Evolutionary conservation across 768 basidiomycete species (phyloP), one percentile per base, ranked within the genome.

Genomic region (Hemileccinum rubropunctum): DNA sequence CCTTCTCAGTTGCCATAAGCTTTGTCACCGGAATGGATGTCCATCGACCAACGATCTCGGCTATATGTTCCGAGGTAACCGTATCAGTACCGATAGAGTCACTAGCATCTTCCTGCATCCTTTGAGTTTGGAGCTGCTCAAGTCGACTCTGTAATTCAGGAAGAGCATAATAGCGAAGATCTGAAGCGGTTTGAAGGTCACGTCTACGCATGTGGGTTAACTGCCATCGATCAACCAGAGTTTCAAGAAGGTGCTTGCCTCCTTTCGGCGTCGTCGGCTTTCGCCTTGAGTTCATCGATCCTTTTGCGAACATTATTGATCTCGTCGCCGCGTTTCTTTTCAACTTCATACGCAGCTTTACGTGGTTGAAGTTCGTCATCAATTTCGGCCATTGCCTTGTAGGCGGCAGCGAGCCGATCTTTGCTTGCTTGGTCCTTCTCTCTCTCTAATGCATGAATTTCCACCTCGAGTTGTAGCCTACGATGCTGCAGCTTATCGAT

Each of bases 31-130:
- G 95, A 48, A 98, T 91, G 37, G 83, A 84, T 4, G 93, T 95
- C 94, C 94, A 98, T 49, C 88, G 80, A 17, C 83, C 88, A 21
- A 98, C 92, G 54, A 98, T 94, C 65, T 95, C 91, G 15, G 93
- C 91, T 52, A 99, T 98, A 53, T 90, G 84, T 53, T 95, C 92
- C 15, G 91, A 77, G 4, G 87, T 88, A 41, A 97, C 94, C 10
- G 76, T 76, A 53, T 92, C 88, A 15, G 77, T 67, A 14, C 81
- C 80, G 39, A 71, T 71, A 13, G 77, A 73, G 45, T 73, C 73
- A 47, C 59, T 59, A 53, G 78, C 76, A 20, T 81, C 81, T 56
- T 91, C 86, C 53, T 86, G 84, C 8, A 75, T 76, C 64, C 93
- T 93, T 65, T 81, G 84, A 26, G 80, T 78, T 70, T 95, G 75